phyloP scores from a whole-genome alignment of 176 grass and related monocot species.

The Oryza meyeriana region DNA sequence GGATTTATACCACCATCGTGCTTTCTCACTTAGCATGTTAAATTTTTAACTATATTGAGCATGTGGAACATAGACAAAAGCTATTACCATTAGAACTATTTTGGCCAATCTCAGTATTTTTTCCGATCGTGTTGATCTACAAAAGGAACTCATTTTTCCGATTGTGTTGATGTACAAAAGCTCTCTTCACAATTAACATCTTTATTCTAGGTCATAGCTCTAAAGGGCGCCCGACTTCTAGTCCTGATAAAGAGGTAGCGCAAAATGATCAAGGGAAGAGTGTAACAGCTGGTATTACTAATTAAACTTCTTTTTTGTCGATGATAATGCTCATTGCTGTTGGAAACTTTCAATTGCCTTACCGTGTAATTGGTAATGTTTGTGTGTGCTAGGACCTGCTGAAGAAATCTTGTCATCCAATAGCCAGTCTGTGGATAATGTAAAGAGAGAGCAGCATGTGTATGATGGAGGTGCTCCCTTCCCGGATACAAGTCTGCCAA shows the following conservation, averaged over 20 bases:
- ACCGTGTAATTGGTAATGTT: background rate
- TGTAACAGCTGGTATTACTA: slow-evolving; percentile 43
- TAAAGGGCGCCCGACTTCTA: slow-evolving; percentile 58
- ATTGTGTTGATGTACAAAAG: background rate
- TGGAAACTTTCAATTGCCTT: slow-evolving; percentile 23
- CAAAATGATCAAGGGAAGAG: slow-evolving; percentile 55
- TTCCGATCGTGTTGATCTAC: background rate
- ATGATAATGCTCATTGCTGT: slow-evolving; percentile 8
- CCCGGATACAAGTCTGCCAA: slow-evolving; percentile 32
- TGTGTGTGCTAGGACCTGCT: slow-evolving; percentile 46
- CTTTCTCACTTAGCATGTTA: background rate
- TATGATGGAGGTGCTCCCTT: slow-evolving; percentile 38
- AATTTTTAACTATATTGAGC: slow-evolving; percentile 15
- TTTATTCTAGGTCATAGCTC: slow-evolving; percentile 72
- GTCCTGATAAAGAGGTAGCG: slow-evolving; percentile 54
- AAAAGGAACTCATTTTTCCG: slow-evolving; percentile 4
- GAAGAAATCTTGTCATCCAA: slow-evolving; percentile 27
- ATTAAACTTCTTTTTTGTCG: background rate
- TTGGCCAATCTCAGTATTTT: background rate
- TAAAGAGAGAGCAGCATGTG: slow-evolving; percentile 53
- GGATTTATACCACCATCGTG: background rate
- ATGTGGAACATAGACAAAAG: slow-evolving; percentile 15
- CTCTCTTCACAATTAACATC: slow-evolving; percentile 5
- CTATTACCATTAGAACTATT: slow-evolving; percentile 2
- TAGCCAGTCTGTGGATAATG: slow-evolving; percentile 47